Percentiles rank a stretch among this genome's conserved stretches.
Conservation (phyloP, 78 protist species). For the Dictyostelium purpureum region DNA sequence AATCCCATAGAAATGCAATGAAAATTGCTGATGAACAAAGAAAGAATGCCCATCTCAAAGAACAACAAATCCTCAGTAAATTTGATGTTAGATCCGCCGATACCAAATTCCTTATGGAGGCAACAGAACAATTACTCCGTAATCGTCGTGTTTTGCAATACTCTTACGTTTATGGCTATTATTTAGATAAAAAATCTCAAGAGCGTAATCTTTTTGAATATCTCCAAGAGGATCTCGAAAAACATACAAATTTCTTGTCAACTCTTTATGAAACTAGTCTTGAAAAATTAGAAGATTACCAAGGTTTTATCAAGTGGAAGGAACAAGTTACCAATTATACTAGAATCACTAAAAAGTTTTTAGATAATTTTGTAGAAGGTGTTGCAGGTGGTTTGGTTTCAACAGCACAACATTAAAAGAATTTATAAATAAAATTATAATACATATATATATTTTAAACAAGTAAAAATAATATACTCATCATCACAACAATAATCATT, state of each 20-base stretch:
- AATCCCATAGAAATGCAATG: conserved; percentile 81
- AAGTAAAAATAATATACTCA: no score
- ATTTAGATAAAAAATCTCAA: conserved; percentile 74
- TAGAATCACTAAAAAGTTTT: conserved; percentile 79
- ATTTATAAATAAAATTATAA: no score
- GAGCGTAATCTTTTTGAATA: conserved; percentile 84
- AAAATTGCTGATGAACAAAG: conserved; percentile 85
- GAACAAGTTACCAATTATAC: conserved; percentile 86
- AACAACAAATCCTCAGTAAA: conserved; percentile 51
- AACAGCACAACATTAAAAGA: no score
- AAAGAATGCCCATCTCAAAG: conserved; percentile 66
- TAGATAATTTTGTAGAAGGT: conserved; percentile 77
- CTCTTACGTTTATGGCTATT: conserved; percentile 85
- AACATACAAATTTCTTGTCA: conserved; percentile 77
- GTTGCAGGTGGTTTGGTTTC: conserved; percentile 71
- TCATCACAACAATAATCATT: no score
- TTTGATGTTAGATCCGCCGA: conserved; percentile 80
- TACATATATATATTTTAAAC: no score
- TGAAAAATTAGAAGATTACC: conserved; percentile 82
- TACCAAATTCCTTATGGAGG: conserved; percentile 85
- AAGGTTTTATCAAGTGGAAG: conserved; percentile 82
- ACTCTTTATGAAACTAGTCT: conserved; percentile 55
- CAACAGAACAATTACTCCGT: conserved; percentile 72
- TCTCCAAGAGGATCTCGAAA: conserved; percentile 87
- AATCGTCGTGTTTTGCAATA: conserved; percentile 83